Evolutionary conservation across 495 filamentous ascomycete genomes (phyloP).

Genomic region (Lasiosphaeria miniovina): DNA sequence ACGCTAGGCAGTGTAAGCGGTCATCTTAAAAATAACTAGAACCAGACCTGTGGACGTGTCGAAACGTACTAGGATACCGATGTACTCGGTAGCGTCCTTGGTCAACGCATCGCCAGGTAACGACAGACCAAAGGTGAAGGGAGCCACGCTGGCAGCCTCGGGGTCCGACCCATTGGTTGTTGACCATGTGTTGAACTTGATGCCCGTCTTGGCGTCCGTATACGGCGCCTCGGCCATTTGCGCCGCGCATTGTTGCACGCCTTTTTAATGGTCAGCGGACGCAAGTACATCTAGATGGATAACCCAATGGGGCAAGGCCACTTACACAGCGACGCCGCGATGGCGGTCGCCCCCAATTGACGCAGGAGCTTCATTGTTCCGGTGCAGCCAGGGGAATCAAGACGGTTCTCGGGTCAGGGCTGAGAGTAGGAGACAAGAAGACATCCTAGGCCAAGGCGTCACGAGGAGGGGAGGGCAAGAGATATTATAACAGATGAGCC

Average conservation of each 20-base stretch:
- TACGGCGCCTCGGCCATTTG: constrained; percentile 29
- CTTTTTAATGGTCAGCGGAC: constrained; percentile 20
- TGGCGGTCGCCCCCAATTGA: constrained; percentile 26
- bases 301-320: not conserved
- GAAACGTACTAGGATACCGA: constrained; percentile 48
- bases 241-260: constrained; percentile 22
- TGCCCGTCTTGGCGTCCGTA: constrained; percentile 41
- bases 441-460: not conserved
- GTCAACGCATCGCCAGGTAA: constrained; percentile 52
- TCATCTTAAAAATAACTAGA: constrained; percentile 10
- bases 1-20: constrained; percentile 20
- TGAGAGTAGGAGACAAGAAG: constrained; percentile 19
- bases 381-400: constrained; percentile 16
- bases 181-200: constrained; percentile 43
- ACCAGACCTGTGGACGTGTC: too few species aligned
- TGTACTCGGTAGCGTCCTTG: constrained; percentile 55
- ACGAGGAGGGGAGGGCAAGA: constrained; percentile 6
- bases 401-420: constrained; percentile 16
- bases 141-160: constrained; percentile 18
- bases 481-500: constrained; percentile 15
- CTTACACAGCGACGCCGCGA: constrained; percentile 32
- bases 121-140: constrained; percentile 53
- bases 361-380: constrained; percentile 32
- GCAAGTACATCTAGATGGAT: not conserved
- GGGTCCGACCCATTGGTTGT: constrained; percentile 18